Conservation (phyloP, 768 basidiomycete species). For the Multifurca ochricompacta region DNA sequence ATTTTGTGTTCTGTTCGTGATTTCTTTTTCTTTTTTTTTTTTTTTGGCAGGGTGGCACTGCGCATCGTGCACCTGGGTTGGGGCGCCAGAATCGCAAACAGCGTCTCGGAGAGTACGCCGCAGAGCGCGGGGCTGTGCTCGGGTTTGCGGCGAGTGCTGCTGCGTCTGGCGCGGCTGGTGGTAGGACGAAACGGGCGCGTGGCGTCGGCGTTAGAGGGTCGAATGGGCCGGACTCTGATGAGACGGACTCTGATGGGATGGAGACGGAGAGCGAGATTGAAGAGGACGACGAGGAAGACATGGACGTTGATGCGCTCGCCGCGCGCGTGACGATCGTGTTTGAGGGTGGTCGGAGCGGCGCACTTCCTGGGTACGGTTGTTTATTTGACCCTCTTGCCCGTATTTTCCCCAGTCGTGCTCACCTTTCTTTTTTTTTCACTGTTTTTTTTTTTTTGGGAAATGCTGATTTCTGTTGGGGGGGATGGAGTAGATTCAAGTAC, state of each 20-base stretch:
- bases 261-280: slow-evolving; percentile 6
- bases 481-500: slow-evolving; percentile 27
- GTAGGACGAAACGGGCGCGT: slow-evolving; percentile 12
- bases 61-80: slow-evolving; percentile 40
- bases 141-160: slow-evolving; percentile 22
- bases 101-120: slow-evolving; percentile 57
- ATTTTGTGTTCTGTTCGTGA: no score
- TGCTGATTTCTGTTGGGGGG: not conserved
- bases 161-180: slow-evolving; percentile 7
- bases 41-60: slow-evolving; percentile 39
- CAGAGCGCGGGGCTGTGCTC: slow-evolving; percentile 45
- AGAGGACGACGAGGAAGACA: slow-evolving; percentile 16
- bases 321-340: slow-evolving; percentile 19
- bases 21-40: no score
- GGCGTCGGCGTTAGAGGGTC: slow-evolving; percentile 4
- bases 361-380: slow-evolving; percentile 11
- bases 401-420: not conserved
- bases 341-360: slow-evolving; percentile 10
- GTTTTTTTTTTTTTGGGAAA: not conserved
- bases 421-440: not conserved
- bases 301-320: slow-evolving; percentile 14
- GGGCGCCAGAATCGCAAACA: slow-evolving; percentile 57
- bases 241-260: slow-evolving; percentile 6
- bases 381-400: no score
- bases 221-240: slow-evolving; percentile 6